Evolutionary conservation across 768 basidiomycete genomes (phyloP), one percentile per base, ranked within the genome.

Genomic region (Hypholoma sublateritium): DNA sequence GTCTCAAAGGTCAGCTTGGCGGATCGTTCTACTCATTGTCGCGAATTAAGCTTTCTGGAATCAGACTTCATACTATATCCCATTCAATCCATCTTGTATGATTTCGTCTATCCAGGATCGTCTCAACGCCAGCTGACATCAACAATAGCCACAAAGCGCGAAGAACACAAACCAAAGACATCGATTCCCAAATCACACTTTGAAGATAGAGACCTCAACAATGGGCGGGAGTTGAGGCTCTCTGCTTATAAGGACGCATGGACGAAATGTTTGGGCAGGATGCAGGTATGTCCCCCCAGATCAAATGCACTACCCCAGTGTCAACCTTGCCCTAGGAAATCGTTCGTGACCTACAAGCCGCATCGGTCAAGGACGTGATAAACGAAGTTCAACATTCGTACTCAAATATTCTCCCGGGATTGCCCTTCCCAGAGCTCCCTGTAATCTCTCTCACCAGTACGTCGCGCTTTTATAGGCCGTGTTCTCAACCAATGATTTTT

Each of bases 191-290:
- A 25, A 9, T 58, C 47, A 12, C 35, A n/a, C 14, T 34, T 28
- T n/a, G 52, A 56, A 22, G 47, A 50, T n/a, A 46, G 55, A 16
- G 62, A 66, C 35, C 32, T 64, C 4, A 42, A 55, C 11, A 34
- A 53, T 39, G 64, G 63, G 2, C 50, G 51, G 6, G 65, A 66
- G 14, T 45, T 65, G 22, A 62, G 84, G 22, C 70, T 86, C 48
- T 63, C 75, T 46, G 82, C 80, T 5, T 90, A 89, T 66, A 78
- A 66, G 49, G 64, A 62, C 1, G 82, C 82, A 1, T 90, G 88
- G 88, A 71, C 61, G 53, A 83, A 77, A 57, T 88, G 87, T 65
- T 69, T 87, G 25, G 65, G 72, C 8, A 78, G 80, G 16, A 70
- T 87, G 17, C 81, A 84, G 72, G 86, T 88, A 59, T 0, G 73